Base-by-base conservation (phyloP, 257 asterid genomes). In the Jacaranda copaia region DNA sequence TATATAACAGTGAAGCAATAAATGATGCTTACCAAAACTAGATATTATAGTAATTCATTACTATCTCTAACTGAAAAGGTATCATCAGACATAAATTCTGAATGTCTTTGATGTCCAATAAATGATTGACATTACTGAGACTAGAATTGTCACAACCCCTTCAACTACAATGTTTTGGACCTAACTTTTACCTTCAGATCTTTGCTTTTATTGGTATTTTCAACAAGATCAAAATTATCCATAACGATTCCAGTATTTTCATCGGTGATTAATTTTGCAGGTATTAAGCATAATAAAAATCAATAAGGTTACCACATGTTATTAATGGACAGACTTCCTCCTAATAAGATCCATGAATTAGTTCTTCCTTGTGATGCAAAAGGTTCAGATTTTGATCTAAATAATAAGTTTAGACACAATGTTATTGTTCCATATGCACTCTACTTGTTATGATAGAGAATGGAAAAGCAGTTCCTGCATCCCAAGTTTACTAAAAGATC, bases 311-410 rank as follows among this genome's bases (percentile, higher is more conserved):
- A 40, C 6, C 60, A 66, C 16, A 57, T 58, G 48, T 38, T 16
- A 52, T 56, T 20, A 20, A 58, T 39, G 15, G 67, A 5, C 25
- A 58, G 32, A 46, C 6, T 11, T 60, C 6, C n/a, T 51, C 48
- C 4, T 14, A 56, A 56, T 5, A 39, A 67, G 67, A 53, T 53
- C 42, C 77, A n/a, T 42, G 59, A 70, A 35, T 16, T 19, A 16
- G 53, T 60, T 67, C 14, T 74, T n/a, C 63, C 46, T 42, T 49
- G 59, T 58, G 61, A 48, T 25, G 32, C 52, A 43, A 59, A 65
- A 77, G 39, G 25, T 49, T 9, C 61, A 39, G 12, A 59, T 48
- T 11, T 11, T 15, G 4, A 48, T 48, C 55, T 48, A 11, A 12
- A 2, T 48, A 48, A 48, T 48, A 12, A 3, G 55, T 5, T 3